Conservation (phyloP, 169 alveolate species). For the Plasmodium sp. region DNA sequence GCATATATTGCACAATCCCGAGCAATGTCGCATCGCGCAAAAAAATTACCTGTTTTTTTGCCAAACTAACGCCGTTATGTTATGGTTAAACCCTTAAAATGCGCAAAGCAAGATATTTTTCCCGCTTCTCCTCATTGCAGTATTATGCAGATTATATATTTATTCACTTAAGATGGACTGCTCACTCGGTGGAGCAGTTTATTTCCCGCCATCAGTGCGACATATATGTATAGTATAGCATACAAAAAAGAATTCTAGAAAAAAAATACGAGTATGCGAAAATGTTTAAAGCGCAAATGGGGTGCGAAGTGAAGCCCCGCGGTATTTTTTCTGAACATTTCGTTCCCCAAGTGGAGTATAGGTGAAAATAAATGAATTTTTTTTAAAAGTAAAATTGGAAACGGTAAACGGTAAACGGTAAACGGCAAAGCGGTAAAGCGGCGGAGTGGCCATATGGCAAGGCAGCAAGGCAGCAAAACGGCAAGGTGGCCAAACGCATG, state of each 20-base stretch:
- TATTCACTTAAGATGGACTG: too few relatives aligned
- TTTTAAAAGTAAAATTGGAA: neutral
- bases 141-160: too few relatives aligned
- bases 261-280: neutral
- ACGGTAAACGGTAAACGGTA: neutral
- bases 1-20: too few relatives aligned
- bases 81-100: neutral
- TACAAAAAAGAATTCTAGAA: neutral
- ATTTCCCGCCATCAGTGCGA: neutral
- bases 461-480: neutral
- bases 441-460: neutral
- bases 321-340: neutral
- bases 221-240: neutral
- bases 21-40: neutral
- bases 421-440: neutral
- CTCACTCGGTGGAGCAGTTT: neutral
- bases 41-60: neutral
- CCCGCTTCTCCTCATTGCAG: too few relatives aligned
- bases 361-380: neutral
- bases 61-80: neutral
- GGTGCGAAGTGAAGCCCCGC: neutral
- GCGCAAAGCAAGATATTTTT: neutral
- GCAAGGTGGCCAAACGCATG: neutral
- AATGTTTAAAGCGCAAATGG: neutral
- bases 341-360: neutral